Conservation (phyloP, 148 eudicot genomes). For the Heliosperma pusillum region DNA sequence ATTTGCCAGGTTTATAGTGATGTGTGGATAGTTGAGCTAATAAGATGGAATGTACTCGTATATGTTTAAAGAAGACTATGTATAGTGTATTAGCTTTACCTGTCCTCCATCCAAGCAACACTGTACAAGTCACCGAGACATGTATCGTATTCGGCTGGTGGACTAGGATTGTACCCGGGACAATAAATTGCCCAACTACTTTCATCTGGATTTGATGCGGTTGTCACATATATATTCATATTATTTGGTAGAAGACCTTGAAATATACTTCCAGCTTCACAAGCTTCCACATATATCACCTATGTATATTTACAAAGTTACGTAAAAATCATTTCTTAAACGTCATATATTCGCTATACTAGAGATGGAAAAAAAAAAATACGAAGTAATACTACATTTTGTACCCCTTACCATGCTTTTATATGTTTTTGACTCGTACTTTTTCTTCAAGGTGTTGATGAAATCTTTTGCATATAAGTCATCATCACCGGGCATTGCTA, state of each 20-base stretch:
- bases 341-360: background rate
- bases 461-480: constrained; percentile 63
- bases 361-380: no score
- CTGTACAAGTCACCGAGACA: constrained; percentile 81
- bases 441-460: constrained; percentile 52
- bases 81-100: constrained; percentile 26
- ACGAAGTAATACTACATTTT: no score
- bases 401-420: constrained; percentile 57
- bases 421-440: constrained; percentile 52
- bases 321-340: background rate
- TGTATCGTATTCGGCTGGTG: constrained; percentile 52
- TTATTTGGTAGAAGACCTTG: constrained; percentile 56
- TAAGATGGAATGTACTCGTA: no score
- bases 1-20: no score
- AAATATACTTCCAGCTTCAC: constrained; percentile 78
- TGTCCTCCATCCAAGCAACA: constrained; percentile 90
- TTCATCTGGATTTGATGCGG: constrained; percentile 70
- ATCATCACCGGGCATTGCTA: constrained; percentile 71
- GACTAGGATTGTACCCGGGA: constrained; percentile 61
- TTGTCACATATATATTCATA: constrained; percentile 56
- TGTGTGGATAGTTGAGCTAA: no score
- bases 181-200: constrained; percentile 82
- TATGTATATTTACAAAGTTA: constrained; percentile 7
- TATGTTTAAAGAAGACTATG: no score
- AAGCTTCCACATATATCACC: constrained; percentile 78